Base-by-base conservation (phyloP, 2,329 filamentous ascomycete species). In the Apiospora kogelbergensis region DNA sequence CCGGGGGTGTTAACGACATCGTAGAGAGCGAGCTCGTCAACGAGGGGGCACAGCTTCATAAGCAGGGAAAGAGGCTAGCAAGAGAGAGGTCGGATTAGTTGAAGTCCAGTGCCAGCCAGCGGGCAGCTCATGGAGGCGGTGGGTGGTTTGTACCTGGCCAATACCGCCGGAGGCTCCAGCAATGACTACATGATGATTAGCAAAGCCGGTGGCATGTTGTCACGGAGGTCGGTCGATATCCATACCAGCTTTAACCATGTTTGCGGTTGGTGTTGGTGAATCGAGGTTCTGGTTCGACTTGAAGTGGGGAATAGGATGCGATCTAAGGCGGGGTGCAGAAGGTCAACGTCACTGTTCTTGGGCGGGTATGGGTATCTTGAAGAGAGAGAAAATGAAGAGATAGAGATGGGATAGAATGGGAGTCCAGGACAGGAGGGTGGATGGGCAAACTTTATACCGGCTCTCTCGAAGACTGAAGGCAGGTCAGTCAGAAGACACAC, bases 1-100 rank as follows among this genome's bases (percentile, higher is more conserved):
- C 96, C 96, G 76, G 94, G 95, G 66, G 94, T 97, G 89, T 98
- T 98, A 83, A 98, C 95, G 75, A 99, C 95, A 97, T 99, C 96
- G 88, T 98, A 99, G 77, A 99, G 93, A 71, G 94, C 88, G 77
- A 99, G 93, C 86, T 98, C 93, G 78, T 95, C 92, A 78, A 99
- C 88, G 79, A 94, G 90, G 73, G 94, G 92, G 79, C 88, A 93
- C 75, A 92, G 90, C 90, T 99, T 99, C 81, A 98, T 89, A 77
- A 99, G 92, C 75, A 99, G 93, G 74, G 96, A 99, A 78, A 99
- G 89, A 76, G 96, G 96, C 95, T 98, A 79, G 20, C 53, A 33
- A n/a, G n/a, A n/a, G 65, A 63, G 65, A n/a, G 53, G 45, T 26
- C 41, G 22, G 30, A 7, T 46, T 46, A 53, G 17, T 11, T 66